phyloP scores from a whole-genome alignment of 2,329 filamentous ascomycete species.

The Stachybotrys chlorohalonatus region DNA sequence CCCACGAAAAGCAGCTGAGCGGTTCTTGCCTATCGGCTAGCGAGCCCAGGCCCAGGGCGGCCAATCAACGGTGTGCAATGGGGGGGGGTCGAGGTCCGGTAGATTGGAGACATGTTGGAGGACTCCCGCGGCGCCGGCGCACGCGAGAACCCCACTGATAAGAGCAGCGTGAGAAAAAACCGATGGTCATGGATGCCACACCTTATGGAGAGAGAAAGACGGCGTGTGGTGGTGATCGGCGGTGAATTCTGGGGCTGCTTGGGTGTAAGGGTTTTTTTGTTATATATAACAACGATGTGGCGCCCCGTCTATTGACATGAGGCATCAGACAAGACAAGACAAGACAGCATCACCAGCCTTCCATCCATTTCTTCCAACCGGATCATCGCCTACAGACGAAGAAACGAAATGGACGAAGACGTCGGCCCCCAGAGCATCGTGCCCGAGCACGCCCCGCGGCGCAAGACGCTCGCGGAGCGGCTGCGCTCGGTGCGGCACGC shows the following conservation, averaged over 20 bases:
- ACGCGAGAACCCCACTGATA: not conserved
- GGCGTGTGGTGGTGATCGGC: too few species aligned
- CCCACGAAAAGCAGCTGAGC: not conserved
- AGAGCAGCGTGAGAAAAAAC: not conserved
- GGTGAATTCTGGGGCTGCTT: too few species aligned
- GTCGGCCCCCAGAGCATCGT: slow-evolving; percentile 41
- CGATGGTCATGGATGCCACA: not conserved
- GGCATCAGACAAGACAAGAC: too few species aligned
- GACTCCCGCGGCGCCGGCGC: too few species aligned
- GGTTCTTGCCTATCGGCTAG: not conserved
- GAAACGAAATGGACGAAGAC: slow-evolving; percentile 46
- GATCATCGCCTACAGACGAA: not conserved
- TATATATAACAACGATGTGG: not conserved
- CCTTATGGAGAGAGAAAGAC: too few species aligned
- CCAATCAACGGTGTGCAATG: too few species aligned
- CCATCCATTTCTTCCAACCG: not conserved
- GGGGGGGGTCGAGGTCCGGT: too few species aligned
- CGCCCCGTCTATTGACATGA: not conserved
- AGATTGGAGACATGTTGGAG: too few species aligned
- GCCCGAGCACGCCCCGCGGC: slow-evolving; percentile 25
- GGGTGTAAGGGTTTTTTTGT: not conserved
- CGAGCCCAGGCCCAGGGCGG: not conserved
- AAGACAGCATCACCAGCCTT: not conserved
- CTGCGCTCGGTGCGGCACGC: slow-evolving; percentile 21
- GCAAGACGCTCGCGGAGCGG: slow-evolving; percentile 18